Base-by-base conservation (phyloP, 805 yeast species). In the Diddensiella transvaalensis region DNA sequence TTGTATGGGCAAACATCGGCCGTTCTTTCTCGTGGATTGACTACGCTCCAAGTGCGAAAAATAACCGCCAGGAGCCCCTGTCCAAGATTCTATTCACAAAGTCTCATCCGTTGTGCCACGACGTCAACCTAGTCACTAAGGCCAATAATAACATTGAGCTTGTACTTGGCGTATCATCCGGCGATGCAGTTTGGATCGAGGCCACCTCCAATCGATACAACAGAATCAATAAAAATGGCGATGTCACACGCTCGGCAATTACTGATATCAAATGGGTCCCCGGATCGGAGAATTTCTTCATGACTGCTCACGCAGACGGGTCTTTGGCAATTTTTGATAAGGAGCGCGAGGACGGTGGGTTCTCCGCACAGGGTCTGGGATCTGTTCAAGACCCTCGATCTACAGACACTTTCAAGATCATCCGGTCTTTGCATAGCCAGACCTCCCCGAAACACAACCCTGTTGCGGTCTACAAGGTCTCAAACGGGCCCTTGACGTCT, bases 181-280 rank as follows among this genome's bases (percentile, higher is more conserved):
- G 91, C n/a, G 87, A 82, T 55, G 62, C 85, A 2, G 53, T 84
- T 3, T 73, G 87, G 75, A 52, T 82, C 30, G 85, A 83, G 53
- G 75, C 83, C 6, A 63, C 69, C 22, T 65, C 71, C 35, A 68
- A 69, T 62, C 71, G 71, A 48, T 79, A 77, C 61, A 61, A 75
- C 22, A 70, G 82, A 37, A 65, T 78, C 64, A 79, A 79, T 61
- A 79, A 78, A 54, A 67, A 68, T 48, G 80, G 78, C 4, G 69
- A 61, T 50, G 61, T 64, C 49, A 73, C 66, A 54, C 70, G 60
- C 50, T 68, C 60, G 53, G 73, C 79, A 43, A 77, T 72, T 37
- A 67, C 62, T 42, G 76, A 72, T 46, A 63, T 73, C 52, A 68
- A 63, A 53, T 82, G 78, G 85, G 50, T 70, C 22, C 74, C 75